Base-by-base conservation (phyloP, 2,329 filamentous ascomycete species). In the Aspergillus puulaauensis region DNA sequence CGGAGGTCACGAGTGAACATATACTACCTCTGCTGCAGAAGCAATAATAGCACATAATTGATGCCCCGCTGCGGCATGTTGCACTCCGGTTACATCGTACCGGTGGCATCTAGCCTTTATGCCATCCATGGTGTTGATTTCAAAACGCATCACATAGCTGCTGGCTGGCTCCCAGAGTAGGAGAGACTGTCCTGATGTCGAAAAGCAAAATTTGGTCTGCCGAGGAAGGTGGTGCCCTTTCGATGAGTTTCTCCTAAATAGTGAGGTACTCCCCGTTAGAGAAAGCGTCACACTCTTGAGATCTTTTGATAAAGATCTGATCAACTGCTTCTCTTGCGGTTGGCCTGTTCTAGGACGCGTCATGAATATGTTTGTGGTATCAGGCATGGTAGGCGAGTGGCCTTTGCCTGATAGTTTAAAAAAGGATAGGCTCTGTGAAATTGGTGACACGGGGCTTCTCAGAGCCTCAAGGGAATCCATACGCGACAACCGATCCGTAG, bases 41-140 rank as follows among this genome's bases (percentile, higher is more conserved):
- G 67, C 62, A 44, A 75, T 64, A 5, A 73, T 59, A 9, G 69
- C 72, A 56, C 70, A 74, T 50, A 68, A 68, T 48, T 66, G 65
- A 46, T 71, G 65, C 12, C 72, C 72, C 37, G 68, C 69, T 7
- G 71, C 71, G 35, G 64, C 70, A 51, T 66, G 66, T 54, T 73
- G 70, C 7, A 73, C 67, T 3, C 64, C 61, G 4, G 67, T 56
- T n/a, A 70, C 62, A 55, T 72, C 70, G 48, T 73, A 74, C 49
- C 60, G 68, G 46, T 70, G 69, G 8, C 67, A 62, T 53, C 69
- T 68, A 5, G 66, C 67, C 8, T 61, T 64, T 7, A 65, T 63
- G 4, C 67, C 59, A 35, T 70, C 65, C 9, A 66, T 63, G n/a
- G 49, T 59, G 4, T 67, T 58, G 2, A 71, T 62, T 19, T 73